Base-by-base conservation (phyloP, 2,329 filamentous ascomycete genomes). In the Microdochium paspali region DNA sequence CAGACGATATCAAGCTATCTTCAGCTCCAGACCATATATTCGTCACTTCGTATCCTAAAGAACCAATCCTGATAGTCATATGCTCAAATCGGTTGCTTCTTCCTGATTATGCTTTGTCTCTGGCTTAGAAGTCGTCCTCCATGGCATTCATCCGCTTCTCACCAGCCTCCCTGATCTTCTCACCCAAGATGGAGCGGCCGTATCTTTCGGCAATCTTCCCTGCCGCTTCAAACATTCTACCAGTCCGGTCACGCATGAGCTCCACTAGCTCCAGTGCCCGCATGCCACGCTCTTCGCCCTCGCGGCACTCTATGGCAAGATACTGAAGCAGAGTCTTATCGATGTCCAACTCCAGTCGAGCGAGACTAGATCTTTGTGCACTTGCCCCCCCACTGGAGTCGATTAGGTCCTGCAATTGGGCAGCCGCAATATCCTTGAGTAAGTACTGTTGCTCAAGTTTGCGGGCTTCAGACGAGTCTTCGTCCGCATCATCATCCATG, bases 201-300 rank as follows among this genome's bases (percentile, higher is more conserved):
- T 94, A 98, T 56, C 91, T 75, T 61, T 85, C 80, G 9, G 93
- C 93, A 45, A 98, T 80, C 74, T 94, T 95, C 48, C 82, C 80
- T 1, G 93, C 93, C 4, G 91, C 87, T 63, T 96, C 90, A 49
- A 95, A 67, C 87, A 96, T 96, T 63, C 86, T 84, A 18, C 91
- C 91, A 50, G 80, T 86, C 43, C 81, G 75, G 68, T 97, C 90
- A 42, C 78, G 79, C 83, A 98, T 87, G 58, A 98, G 72, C 51
- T 79, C 75, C 25, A 95, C 93, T 58, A 97, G 78, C 68, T 98
- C 94, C 30, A 98, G 71, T 1, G 91, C 91, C 55, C 91, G 89
- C 89, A 96, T 96, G 5, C 90, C 91, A 25, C 86, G 77, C 53
- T 97, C 90, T 64, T 98, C 93, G 42, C 90, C 89, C 55, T 93